Base-by-base conservation (phyloP, 768 basidiomycete species). In the Trichaptum fuscoviolaceum region DNA sequence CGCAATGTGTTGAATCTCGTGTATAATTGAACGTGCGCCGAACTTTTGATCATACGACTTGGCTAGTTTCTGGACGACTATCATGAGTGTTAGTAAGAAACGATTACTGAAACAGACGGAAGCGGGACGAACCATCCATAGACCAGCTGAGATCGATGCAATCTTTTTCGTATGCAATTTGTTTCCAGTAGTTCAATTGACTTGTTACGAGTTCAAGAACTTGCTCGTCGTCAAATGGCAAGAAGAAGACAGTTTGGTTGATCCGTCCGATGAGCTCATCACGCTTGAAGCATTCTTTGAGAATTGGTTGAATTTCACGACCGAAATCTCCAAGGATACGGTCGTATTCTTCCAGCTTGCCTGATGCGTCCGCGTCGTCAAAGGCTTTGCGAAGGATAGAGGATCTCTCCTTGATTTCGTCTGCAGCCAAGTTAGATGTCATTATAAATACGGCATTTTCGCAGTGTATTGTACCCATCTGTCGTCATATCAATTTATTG, bases 401-500 rank as follows among this genome's bases (percentile, higher is more conserved):
- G 34, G 72, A 68, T 24, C 30, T 57, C 62, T 34, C 64, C 30
- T 8, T 30, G 30, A 30, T 30, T 8, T 30, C 30, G 8, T 30
- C 30, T 30, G 30, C 30, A 30, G 73, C 80, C 5, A 81, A 72
- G 65, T 81, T 81, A 42, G 77, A 78, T 7, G 80, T 81, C 65
- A 80, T 70, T 65, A 78, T 78, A 67, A 81, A 78, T 71, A 80
- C 78, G 15, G 78, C 79, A 69, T 81, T 81, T 57, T 73, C 71
- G 72, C 78, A 78, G 65, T 73, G 69, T 12, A 70, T 65, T 52
- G 7, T 25, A n/a, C 17, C 59, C 9, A 66, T 60, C 8, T 26
- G 63, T 34, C 27, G 42, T 9, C 6, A 35, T 23, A 15, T 35
- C 8, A 30, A 30, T 30, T 30, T 3, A 2, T 3, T 30, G 36